Evolutionary conservation across 192 early-diverging fungal species (phyloP).

Genomic region (Phycomyces nitens): DNA sequence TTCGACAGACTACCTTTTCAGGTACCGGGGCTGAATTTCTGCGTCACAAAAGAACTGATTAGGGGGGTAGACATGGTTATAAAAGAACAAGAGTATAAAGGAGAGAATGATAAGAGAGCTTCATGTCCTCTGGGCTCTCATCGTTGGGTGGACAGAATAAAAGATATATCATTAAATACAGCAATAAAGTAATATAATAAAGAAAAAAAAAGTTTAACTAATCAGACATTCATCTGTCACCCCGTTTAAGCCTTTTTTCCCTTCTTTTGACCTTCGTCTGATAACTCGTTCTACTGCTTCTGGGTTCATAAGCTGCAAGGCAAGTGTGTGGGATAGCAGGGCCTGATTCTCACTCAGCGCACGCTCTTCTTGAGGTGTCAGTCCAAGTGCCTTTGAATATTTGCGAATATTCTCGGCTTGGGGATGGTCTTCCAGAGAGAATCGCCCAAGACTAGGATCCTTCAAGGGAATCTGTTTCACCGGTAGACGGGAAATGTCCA

Average conservation of each 20-base stretch:
- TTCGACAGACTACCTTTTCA: background rate
- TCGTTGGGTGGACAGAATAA: background rate
- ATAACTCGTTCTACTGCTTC: background rate
- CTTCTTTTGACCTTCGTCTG: background rate
- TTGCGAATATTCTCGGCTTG: conserved; percentile 14
- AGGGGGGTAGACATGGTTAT: background rate
- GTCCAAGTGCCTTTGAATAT: conserved; percentile 16
- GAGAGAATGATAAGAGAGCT: too few relatives aligned
- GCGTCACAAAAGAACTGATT: background rate
- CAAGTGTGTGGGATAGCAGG: conserved; percentile 18
- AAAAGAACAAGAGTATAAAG: background rate
- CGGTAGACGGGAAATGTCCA: background rate
- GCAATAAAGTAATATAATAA: background rate
- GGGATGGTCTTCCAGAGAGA: conserved; percentile 16
- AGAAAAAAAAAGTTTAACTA: background rate
- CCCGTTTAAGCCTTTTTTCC: background rate
- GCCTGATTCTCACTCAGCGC: conserved; percentile 21
- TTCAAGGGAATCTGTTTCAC: background rate
- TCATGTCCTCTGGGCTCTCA: too few relatives aligned
- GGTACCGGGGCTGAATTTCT: background rate
- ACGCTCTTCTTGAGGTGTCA: conserved; percentile 18
- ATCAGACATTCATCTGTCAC: background rate
- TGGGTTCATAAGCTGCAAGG: background rate
- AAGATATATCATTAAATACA: background rate
- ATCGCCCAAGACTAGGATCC: background rate